A percentile compares a stretch with the other conserved stretches of the same genome.
Conservation (phyloP, 768 basidiomycete genomes). For the Trametes elegans region DNA sequence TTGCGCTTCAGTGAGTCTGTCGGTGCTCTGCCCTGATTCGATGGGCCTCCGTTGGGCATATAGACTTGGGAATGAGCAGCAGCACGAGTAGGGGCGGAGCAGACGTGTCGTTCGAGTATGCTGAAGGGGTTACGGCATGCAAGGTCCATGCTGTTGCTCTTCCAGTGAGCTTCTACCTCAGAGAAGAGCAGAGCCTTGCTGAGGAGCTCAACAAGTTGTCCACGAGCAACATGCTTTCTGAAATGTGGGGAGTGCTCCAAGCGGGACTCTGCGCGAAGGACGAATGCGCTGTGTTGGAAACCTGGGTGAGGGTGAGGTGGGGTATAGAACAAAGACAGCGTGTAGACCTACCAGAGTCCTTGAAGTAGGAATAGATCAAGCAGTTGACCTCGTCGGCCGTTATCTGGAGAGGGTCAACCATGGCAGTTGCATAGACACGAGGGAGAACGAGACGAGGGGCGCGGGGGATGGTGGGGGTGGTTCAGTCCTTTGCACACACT, state of each 20-base stretch:
- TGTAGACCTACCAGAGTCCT: slow-evolving; percentile 64
- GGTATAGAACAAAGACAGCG: background rate
- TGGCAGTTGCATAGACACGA: background rate
- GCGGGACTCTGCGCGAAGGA: slow-evolving; percentile 70
- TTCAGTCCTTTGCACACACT: no score
- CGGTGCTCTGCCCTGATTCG: background rate
- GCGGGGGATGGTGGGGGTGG: no score
- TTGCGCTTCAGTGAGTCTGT: slow-evolving; percentile 23
- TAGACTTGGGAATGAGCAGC: background rate
- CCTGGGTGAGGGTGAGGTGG: slow-evolving; percentile 39
- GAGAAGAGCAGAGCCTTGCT: slow-evolving; percentile 76
- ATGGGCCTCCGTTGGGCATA: background rate
- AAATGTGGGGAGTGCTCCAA: slow-evolving; percentile 68
- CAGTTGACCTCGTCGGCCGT: slow-evolving; percentile 84
- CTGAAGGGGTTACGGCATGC: slow-evolving; percentile 74
- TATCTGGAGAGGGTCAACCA: slow-evolving; percentile 50
- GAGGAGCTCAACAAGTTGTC: slow-evolving; percentile 78
- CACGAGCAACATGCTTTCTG: slow-evolving; percentile 73
- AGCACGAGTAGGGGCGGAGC: slow-evolving; percentile 38
- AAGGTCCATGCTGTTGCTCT: slow-evolving; percentile 53
- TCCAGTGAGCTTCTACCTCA: slow-evolving; percentile 85
- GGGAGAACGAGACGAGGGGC: no score
- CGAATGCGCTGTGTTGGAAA: slow-evolving; percentile 79
- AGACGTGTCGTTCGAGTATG: slow-evolving; percentile 71
- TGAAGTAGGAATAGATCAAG: slow-evolving; percentile 79